Conservation (phyloP, 352 stramenopile species). For the Phytopythium oedochilum region DNA sequence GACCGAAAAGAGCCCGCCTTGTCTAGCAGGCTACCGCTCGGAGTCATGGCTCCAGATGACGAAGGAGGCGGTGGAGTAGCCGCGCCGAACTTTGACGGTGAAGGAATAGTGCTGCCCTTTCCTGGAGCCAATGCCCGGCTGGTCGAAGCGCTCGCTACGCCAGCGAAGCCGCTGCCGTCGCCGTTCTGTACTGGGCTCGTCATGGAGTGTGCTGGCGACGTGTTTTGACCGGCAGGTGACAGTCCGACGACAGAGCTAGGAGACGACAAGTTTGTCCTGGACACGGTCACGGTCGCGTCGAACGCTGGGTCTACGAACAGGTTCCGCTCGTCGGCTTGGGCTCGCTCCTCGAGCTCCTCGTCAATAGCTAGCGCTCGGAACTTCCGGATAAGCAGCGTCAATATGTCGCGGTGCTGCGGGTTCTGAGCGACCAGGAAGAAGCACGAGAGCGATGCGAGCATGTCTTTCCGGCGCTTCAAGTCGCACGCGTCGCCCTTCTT, state of each 20-base stretch:
- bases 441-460: slow-evolving; percentile 50
- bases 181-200: background rate
- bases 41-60: background rate
- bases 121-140: background rate
- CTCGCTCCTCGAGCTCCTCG: slow-evolving; percentile 48
- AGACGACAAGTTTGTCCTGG: background rate
- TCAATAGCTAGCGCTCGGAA: slow-evolving; percentile 51
- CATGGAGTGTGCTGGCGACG: background rate
- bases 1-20: slow-evolving; percentile 13
- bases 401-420: slow-evolving; percentile 70
- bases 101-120: background rate
- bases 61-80: background rate
- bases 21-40: background rate
- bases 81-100: background rate
- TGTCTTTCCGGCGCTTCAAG: slow-evolving; percentile 32
- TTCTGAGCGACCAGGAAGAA: slow-evolving; percentile 80
- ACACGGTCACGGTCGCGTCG: slow-evolving; percentile 4
- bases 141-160: background rate
- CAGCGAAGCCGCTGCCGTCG: background rate
- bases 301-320: slow-evolving; percentile 72
- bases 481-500: slow-evolving; percentile 56
- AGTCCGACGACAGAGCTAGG: slow-evolving; percentile 2
- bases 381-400: slow-evolving; percentile 64
- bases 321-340: slow-evolving; percentile 54
- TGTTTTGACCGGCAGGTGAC: background rate